Base-by-base conservation (phyloP, 78 protist species). In the Isochrysis galbana region DNA sequence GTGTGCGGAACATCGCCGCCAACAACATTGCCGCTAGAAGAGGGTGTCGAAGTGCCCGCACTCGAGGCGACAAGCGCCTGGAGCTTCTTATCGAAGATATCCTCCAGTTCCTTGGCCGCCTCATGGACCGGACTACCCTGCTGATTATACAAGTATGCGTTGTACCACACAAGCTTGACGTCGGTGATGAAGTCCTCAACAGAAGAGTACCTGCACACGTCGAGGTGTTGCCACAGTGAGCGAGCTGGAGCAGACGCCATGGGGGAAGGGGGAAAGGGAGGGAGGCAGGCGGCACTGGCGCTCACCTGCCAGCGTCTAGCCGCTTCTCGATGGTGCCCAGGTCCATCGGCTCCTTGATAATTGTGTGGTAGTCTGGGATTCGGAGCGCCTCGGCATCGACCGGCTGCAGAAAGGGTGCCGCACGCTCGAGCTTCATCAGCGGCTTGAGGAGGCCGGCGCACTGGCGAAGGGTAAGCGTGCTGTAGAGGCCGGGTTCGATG, bases 271-370 rank as follows among this genome's bases (percentile, higher is more conserved):
- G n/a, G n/a, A n/a, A n/a, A n/a, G n/a, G n/a, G n/a, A n/a, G n/a
- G n/a, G n/a, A n/a, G n/a, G n/a, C n/a, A n/a, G n/a, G n/a, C n/a
- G n/a, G n/a, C 61, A 14, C 14, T 14, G 61, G 7, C 61, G 61
- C 61, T 19, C 14, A 51, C 29, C 61, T 51, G 61, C 61, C 14
- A 7, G 82, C 82, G 82, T 72, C 82, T 11, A 97, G 67, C 23
- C 93, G 94, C 61, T 54, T 14, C 44, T 91, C 82, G 84, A 97
- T 95, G 19, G 98, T 97, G 32, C 96, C 96, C 48, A 97, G 91
- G 87, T 97, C 98, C 98, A 97, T 97, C 45, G 98, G 98, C 25
- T 82, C 87, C 83, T 95, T 94, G 91, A 97, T 93, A 55, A 94
- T 46, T 1, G 14, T 34, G 48, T 96, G 93, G 87, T 97, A 97